phyloP scores from a whole-genome alignment of 2,329 filamentous ascomycete species.

The Rutstroemia sp. region DNA sequence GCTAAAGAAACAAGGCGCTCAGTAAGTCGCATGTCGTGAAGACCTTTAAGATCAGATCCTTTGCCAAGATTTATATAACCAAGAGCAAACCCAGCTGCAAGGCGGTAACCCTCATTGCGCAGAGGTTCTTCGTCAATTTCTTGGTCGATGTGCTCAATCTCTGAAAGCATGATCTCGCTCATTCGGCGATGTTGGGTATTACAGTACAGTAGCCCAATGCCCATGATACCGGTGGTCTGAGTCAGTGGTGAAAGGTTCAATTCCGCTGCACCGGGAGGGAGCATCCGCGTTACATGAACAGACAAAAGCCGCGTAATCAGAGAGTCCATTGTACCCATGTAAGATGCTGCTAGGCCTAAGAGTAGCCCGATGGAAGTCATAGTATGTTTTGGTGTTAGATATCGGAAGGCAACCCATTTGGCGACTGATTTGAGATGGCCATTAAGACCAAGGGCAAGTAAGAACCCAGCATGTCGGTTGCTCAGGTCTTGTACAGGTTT shows the following conservation, averaged over 20 bases:
- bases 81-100: constrained; percentile 87
- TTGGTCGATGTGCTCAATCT: constrained; percentile 79
- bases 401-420: constrained; percentile 99
- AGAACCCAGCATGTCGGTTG: constrained; percentile 91
- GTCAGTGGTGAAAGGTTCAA: constrained; percentile 88
- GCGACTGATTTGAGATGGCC: constrained; percentile 90
- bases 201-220: constrained; percentile 88
- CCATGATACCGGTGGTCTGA: constrained; percentile 95
- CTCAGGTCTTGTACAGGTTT: constrained; percentile 80
- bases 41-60: constrained; percentile 76
- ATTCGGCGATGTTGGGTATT: constrained; percentile 95
- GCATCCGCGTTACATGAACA: constrained; percentile 91
- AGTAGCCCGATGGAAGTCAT: constrained; percentile 98
- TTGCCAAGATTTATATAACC: constrained; percentile 93
- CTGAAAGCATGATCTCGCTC: constrained; percentile 98
- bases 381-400: constrained; percentile 96
- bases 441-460: constrained; percentile 85
- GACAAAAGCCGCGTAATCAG: constrained; percentile 88
- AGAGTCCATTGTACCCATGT: constrained; percentile 95
- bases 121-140: constrained; percentile 79
- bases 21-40: constrained; percentile 89
- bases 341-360: constrained; percentile 84
- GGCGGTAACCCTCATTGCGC: constrained; percentile 89
- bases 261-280: constrained; percentile 86
- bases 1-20: constrained; percentile 82